Evolutionary conservation across 2,329 filamentous ascomycete genomes (phyloP).

Genomic region (Aspergillus caelatus): DNA sequence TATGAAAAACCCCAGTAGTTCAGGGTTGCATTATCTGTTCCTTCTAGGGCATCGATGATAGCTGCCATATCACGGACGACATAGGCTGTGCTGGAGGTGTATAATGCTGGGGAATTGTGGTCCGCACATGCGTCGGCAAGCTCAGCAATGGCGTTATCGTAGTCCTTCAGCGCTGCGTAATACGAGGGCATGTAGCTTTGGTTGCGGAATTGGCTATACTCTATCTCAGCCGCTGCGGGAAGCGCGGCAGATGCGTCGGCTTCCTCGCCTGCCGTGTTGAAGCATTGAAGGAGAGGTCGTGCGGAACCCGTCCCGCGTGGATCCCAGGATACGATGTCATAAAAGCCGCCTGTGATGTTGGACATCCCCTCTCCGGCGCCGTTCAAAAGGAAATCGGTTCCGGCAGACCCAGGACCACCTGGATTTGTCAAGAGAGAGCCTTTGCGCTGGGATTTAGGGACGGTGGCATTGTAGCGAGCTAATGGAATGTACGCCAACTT

Average conservation of each 20-base stretch:
- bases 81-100: conserved; percentile 9
- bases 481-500: neutral
- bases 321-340: conserved; percentile 11
- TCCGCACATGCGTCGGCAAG: neutral
- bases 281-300: conserved; percentile 7
- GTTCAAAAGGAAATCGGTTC: neutral
- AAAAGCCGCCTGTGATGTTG: conserved; percentile 1
- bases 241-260: neutral
- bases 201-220: conserved; percentile 9
- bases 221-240: conserved; percentile 5
- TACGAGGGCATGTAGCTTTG: conserved; percentile 4
- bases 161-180: neutral
- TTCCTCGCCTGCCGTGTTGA: conserved; percentile 2
- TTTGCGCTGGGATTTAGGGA: neutral
- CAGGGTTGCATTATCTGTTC: neutral
- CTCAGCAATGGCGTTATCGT: neutral
- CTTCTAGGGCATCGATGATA: conserved; percentile 8
- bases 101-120: neutral
- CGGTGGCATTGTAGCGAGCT: neutral
- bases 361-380: neutral
- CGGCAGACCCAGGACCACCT: neutral
- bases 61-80: conserved; percentile 12
- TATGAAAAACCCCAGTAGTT: conserved; percentile 16
- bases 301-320: conserved; percentile 9
- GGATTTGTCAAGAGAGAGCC: neutral